Percentiles rank a stretch among this genome's conserved stretches.
phyloP scores from a whole-genome alignment of 495 filamentous ascomycete species.

The Penicillium paxilli region DNA sequence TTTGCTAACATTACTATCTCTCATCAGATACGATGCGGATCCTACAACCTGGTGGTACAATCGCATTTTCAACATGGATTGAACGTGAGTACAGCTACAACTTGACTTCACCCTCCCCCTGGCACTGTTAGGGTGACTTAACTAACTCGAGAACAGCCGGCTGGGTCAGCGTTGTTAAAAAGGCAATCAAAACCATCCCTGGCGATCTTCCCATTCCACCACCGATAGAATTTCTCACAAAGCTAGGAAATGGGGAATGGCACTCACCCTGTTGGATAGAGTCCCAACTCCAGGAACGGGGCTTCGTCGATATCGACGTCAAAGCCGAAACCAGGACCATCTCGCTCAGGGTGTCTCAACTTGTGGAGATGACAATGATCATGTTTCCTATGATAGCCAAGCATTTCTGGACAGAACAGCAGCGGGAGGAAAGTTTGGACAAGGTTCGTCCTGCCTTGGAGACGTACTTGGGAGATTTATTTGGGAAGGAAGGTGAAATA shows the following conservation, averaged over 20 bases:
- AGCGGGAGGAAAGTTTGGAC: slow-evolving; percentile 22
- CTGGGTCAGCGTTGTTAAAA: slow-evolving; percentile 28
- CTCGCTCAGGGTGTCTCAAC: slow-evolving; percentile 19
- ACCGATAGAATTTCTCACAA: slow-evolving; percentile 22
- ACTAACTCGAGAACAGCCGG: slow-evolving; percentile 23
- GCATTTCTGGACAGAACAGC: slow-evolving; percentile 35
- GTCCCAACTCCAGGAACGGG: slow-evolving; percentile 29
- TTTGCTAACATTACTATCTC: neutral
- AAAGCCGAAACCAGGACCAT: slow-evolving; percentile 18
- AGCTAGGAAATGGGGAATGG: slow-evolving; percentile 30
- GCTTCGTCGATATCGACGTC: slow-evolving; percentile 31
- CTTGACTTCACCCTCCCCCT: neutral
- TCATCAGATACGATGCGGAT: slow-evolving; percentile 35
- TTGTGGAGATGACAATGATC: slow-evolving; percentile 30
- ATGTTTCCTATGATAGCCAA: slow-evolving; percentile 27
- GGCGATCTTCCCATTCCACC: slow-evolving; percentile 29
- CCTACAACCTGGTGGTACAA: slow-evolving; percentile 35
- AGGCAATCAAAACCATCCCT: slow-evolving; percentile 28
- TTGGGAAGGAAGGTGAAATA: slow-evolving; percentile 30
- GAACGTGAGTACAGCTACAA: slow-evolving; percentile 27
- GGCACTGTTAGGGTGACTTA: neutral
- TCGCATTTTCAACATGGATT: slow-evolving; percentile 39
- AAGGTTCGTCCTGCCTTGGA: slow-evolving; percentile 27
- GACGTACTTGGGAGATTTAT: slow-evolving; percentile 31
- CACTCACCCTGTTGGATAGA: slow-evolving; percentile 28